phyloP scores from a whole-genome alignment of 352 stramenopile genomes.

The Phytophthora nicotianae region DNA sequence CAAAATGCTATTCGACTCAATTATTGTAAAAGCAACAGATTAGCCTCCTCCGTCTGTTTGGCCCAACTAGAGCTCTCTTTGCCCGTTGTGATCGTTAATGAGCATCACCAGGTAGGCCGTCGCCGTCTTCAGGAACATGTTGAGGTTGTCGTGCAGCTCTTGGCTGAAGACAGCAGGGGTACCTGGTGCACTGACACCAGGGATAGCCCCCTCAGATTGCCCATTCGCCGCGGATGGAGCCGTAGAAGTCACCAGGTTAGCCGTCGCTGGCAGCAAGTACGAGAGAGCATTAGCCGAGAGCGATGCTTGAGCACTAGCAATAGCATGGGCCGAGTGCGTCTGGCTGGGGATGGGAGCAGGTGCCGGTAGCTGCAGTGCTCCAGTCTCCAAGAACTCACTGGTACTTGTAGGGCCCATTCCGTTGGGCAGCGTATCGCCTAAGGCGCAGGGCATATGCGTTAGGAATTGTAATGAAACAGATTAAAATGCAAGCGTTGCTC shows the following conservation, averaged over 20 bases:
- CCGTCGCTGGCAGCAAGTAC: slow-evolving; percentile 37
- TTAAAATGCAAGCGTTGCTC: background rate
- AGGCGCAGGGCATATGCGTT: background rate
- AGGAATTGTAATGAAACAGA: background rate
- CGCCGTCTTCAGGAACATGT: slow-evolving; percentile 48
- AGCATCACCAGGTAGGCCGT: slow-evolving; percentile 48
- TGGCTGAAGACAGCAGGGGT: slow-evolving; percentile 28
- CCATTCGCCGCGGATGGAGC: slow-evolving; percentile 11
- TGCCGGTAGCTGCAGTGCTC: slow-evolving; percentile 11
- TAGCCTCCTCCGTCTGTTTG: background rate
- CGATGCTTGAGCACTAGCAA: slow-evolving; percentile 30
- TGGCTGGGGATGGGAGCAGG: slow-evolving; percentile 6
- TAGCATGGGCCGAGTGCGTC: slow-evolving; percentile 21
- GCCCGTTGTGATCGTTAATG: slow-evolving; percentile 40
- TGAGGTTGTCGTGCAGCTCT: slow-evolving; percentile 45
- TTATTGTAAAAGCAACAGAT: slow-evolving; percentile 4
- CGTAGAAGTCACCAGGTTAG: slow-evolving; percentile 19
- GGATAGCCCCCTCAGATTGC: background rate
- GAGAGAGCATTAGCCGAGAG: slow-evolving; percentile 33
- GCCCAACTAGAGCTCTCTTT: background rate
- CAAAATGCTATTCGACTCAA: slow-evolving; percentile 1
- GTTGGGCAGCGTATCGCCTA: slow-evolving; percentile 25
- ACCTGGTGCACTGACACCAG: background rate
- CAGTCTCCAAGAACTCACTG: slow-evolving; percentile 29
- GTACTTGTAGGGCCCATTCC: slow-evolving; percentile 19